Conservation (phyloP, 805 yeast genomes). For the Torulaspora delbrueckii region DNA sequence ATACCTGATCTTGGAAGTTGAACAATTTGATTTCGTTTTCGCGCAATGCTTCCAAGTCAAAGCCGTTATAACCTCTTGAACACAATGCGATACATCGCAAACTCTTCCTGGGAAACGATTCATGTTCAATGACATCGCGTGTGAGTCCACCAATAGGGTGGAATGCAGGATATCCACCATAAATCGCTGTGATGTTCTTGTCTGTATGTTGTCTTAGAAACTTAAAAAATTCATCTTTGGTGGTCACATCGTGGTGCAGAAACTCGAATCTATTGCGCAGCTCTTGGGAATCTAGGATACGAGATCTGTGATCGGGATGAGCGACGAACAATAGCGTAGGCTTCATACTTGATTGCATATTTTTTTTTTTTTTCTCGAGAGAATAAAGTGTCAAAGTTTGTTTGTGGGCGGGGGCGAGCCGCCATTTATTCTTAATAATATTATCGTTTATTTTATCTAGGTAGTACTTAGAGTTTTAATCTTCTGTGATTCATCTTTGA, state of each 20-base stretch:
- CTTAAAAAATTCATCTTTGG: conserved; percentile 16
- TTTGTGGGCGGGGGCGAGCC: neutral
- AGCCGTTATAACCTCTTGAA: conserved; percentile 54
- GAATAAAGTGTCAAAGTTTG: neutral
- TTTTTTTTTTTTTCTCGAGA: neutral
- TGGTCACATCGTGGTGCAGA: conserved; percentile 12
- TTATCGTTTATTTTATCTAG: neutral
- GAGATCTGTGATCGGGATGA: conserved; percentile 17
- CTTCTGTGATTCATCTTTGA: conserved; percentile 9
- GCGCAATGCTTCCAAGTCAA: conserved; percentile 42
- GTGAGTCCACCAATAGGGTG: conserved; percentile 47
- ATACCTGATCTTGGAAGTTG: conserved; percentile 35
- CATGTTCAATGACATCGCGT: conserved; percentile 38
- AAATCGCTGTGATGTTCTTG: conserved; percentile 41
- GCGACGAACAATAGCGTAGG: conserved; percentile 24
- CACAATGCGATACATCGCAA: conserved; percentile 49
- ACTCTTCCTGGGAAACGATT: conserved; percentile 37
- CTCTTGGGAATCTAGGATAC: conserved; percentile 9
- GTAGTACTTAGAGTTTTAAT: conserved; percentile 7
- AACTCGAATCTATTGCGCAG: conserved; percentile 15
- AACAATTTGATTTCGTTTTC: conserved; percentile 42
- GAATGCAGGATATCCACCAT: conserved; percentile 58
- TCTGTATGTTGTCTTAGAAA: conserved; percentile 15
- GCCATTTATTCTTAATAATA: neutral
- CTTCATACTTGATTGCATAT: conserved; percentile 4